Percentiles rank a stretch among this genome's conserved stretches.
phyloP scores from a whole-genome alignment of 352 stramenopile species.

The Pythium phragmitis region DNA sequence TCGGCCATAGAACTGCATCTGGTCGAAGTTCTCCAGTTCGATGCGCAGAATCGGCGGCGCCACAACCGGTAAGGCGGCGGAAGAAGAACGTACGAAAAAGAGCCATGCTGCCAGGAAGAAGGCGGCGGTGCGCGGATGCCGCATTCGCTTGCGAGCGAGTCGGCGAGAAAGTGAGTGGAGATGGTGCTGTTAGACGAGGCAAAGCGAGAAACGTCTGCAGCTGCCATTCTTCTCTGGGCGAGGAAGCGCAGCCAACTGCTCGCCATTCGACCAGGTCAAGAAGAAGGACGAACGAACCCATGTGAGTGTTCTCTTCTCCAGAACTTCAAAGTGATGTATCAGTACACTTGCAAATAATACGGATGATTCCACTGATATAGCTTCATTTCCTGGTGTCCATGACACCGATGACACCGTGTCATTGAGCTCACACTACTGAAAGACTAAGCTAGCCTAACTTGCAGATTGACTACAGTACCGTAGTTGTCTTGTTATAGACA shows the following conservation, averaged over 20 bases:
- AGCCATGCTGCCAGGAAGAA: background rate
- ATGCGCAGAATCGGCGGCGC: constrained; percentile 40
- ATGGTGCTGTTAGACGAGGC: background rate
- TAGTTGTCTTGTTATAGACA: too few species aligned
- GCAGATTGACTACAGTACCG: background rate
- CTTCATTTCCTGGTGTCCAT: background rate
- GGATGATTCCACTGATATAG: background rate
- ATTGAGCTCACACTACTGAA: too few species aligned
- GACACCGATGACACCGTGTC: too few species aligned
- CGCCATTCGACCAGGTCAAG: constrained; percentile 3
- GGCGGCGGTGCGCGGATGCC: background rate
- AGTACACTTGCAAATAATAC: background rate
- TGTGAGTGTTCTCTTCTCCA: background rate
- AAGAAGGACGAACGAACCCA: background rate
- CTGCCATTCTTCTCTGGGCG: too few species aligned
- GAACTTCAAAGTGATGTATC: constrained; percentile 1
- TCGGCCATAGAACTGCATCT: constrained; percentile 74
- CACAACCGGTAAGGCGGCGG: background rate
- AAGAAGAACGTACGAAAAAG: background rate
- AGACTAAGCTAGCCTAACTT: too few species aligned
- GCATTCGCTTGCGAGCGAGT: background rate
- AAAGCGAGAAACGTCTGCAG: too few species aligned
- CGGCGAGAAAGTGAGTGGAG: background rate
- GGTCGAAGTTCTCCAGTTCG: constrained; percentile 69
- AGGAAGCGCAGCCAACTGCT: too few species aligned